A percentile compares a stretch with the other conserved stretches of the same genome.
phyloP scores from a whole-genome alignment of 495 filamentous ascomycete genomes.

The Staphylotrichum longicolle region DNA sequence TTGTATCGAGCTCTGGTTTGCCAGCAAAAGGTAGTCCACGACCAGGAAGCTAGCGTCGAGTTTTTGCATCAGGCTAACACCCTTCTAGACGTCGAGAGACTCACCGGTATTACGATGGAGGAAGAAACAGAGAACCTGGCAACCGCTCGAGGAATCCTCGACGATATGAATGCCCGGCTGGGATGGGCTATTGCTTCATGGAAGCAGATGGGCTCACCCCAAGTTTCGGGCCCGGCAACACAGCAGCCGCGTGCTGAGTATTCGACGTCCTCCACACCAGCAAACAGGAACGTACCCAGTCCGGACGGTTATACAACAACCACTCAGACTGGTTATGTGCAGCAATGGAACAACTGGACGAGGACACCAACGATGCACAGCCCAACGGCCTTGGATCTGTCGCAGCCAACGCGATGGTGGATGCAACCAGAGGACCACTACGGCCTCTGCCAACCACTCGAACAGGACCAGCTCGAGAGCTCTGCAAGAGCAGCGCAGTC shows the following conservation, averaged over 20 bases:
- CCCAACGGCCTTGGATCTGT: background rate
- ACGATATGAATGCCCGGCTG: background rate
- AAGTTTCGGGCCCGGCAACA: background rate
- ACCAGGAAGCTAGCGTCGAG: background rate
- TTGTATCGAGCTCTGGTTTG: background rate
- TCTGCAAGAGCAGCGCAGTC: constrained; percentile 3
- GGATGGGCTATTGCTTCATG: background rate
- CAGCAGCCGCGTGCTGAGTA: too few relatives aligned
- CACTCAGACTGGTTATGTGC: too few relatives aligned
- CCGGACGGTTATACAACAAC: too few relatives aligned
- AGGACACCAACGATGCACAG: background rate
- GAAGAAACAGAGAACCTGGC: background rate
- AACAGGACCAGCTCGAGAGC: constrained; percentile 1
- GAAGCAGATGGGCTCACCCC: background rate
- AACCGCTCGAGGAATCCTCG: background rate
- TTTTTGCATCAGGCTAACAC: background rate
- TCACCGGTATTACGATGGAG: background rate
- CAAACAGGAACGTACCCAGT: too few relatives aligned
- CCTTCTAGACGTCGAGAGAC: background rate
- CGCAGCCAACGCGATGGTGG: constrained; percentile 1
- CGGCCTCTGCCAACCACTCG: constrained; percentile 1
- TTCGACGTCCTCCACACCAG: too few relatives aligned
- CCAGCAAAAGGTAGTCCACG: background rate
- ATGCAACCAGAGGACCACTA: constrained; percentile 10
- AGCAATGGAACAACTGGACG: background rate